Percentiles rank a stretch among this genome's conserved stretches.
Conservation (phyloP, 257 asterid genomes). For the Solanum sitiens region DNA sequence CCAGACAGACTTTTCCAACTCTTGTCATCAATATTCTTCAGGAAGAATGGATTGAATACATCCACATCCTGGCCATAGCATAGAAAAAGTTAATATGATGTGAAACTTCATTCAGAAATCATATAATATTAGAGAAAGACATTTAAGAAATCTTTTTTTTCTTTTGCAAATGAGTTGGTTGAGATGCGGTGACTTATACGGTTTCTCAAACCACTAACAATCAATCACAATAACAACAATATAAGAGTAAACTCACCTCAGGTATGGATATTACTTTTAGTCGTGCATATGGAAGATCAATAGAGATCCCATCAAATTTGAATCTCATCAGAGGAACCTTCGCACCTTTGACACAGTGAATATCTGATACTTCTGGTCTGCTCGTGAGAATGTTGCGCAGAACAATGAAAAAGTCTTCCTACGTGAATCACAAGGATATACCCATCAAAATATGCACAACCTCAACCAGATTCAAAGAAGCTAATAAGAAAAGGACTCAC, state of each 20-base stretch:
- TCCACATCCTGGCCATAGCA: slow-evolving; percentile 29
- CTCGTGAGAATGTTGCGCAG: slow-evolving; percentile 33
- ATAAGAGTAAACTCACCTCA: slow-evolving; percentile 21
- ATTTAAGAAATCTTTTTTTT: not conserved
- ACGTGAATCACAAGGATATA: not conserved
- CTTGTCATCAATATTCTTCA: slow-evolving; percentile 38
- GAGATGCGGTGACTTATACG: not conserved
- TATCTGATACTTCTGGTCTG: slow-evolving; percentile 36
- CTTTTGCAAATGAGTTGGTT: slow-evolving; percentile 6
- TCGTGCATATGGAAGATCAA: slow-evolving; percentile 48
- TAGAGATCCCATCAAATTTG: slow-evolving; percentile 37
- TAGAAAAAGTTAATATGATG: not conserved
- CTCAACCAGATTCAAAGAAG: not conserved
- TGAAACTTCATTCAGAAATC: not conserved
- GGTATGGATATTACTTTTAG: slow-evolving; percentile 35
- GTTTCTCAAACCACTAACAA: not conserved
- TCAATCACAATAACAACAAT: not conserved
- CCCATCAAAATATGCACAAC: not conserved
- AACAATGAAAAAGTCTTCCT: slow-evolving; percentile 46
- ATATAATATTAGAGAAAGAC: not conserved
- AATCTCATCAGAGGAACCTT: slow-evolving; percentile 53
- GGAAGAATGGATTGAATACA: slow-evolving; percentile 29
- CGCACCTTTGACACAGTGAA: slow-evolving; percentile 44
- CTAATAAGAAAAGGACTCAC: slow-evolving; percentile 18
- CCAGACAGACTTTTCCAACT: slow-evolving; percentile 55